A percentile compares a stretch with the other conserved stretches of the same genome.
Conservation (phyloP, 345 rosid genomes). For the Hibiscus mutabilis region DNA sequence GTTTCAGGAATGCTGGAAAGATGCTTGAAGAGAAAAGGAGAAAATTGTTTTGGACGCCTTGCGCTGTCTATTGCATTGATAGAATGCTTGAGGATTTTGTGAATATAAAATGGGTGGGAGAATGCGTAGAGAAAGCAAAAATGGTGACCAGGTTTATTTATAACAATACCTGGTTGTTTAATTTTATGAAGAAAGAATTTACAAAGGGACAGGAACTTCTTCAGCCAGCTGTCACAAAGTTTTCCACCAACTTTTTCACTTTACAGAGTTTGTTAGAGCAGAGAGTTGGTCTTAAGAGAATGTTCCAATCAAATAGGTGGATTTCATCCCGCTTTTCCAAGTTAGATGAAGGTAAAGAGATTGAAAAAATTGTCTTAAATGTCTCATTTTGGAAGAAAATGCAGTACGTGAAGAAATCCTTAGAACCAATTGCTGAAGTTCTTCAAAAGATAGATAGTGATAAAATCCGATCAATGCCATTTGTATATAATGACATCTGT, state of each 20-base stretch:
- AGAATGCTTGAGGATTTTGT: conserved; percentile 58
- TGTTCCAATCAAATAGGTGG: conserved; percentile 73
- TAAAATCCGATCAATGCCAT: conserved; percentile 43
- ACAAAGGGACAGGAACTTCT: conserved; percentile 65
- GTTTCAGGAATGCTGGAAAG: conserved; percentile 62
- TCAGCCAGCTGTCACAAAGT: conserved; percentile 40
- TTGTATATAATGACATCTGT: conserved; percentile 41
- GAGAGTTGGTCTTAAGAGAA: conserved; percentile 49
- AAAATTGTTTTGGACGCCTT: conserved; percentile 74
- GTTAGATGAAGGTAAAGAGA: conserved; percentile 57
- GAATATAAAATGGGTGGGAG: conserved; percentile 51
- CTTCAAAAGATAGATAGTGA: conserved; percentile 40
- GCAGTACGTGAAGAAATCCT: conserved; percentile 51
- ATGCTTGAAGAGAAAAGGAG: conserved; percentile 72
- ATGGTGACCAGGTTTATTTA: conserved; percentile 60
- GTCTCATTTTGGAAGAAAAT: conserved; percentile 62
- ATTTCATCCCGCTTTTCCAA: conserved; percentile 43
- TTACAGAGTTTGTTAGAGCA: conserved; percentile 53
- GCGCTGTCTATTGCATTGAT: conserved; percentile 58
- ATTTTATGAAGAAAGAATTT: conserved; percentile 57
- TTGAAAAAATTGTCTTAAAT: conserved; percentile 47
- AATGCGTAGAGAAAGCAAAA: conserved; percentile 55
- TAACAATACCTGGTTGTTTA: conserved; percentile 48
- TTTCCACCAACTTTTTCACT: conserved; percentile 45
- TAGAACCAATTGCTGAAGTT: conserved; percentile 61